Base-by-base conservation (phyloP, 768 basidiomycete genomes). In the Lactarius sanguifluus region DNA sequence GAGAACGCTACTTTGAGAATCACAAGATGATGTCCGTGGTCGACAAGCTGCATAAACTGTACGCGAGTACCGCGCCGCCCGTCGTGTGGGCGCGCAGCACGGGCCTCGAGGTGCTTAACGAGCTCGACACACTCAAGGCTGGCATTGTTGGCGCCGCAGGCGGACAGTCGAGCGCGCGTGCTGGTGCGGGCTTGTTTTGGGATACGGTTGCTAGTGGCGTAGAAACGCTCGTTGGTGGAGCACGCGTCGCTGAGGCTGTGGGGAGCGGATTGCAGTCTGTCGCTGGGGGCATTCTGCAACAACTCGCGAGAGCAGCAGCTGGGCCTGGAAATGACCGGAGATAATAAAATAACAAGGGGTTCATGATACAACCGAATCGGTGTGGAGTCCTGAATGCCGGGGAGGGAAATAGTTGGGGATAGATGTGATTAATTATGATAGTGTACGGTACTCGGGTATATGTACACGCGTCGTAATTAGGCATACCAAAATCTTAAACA, bases 31-130 rank as follows among this genome's bases (percentile, higher is more conserved):
- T 98, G 81, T 85, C 87, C 18, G 86, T 87, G 1, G 84, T 91
- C 58, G 96, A 99, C 78, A 95, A 95, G 73, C 81, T 98, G 41
- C 91, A 96, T 78, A 92, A 92, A 72, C 73, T 98, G 20, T 98
- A 96, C 75, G 79, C 87, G 1, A 83, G 83, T 4, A 85, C 88
- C 52, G 77, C 79, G 40, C 83, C 81, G 30, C 86, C 89, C 2
- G 73, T 95, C 15, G 94, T 97, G 20, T 94, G 92, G 92, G 87
- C 87, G 3, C 85, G 96, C 61, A 90, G 91, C 0, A 83, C 89
- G 18, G 97, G 97, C 1, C 74, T 98, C 23, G 96, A 98, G 72
- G 86, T 97, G 13, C 71, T 98, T 54, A 97, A 98, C 72, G 95
- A 98, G 76, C 77, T 97, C 18, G 89, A 90, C 65, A 79, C 85